Conservation (phyloP, 176 grass and related monocot species). For the Metroxylon sagu region DNA sequence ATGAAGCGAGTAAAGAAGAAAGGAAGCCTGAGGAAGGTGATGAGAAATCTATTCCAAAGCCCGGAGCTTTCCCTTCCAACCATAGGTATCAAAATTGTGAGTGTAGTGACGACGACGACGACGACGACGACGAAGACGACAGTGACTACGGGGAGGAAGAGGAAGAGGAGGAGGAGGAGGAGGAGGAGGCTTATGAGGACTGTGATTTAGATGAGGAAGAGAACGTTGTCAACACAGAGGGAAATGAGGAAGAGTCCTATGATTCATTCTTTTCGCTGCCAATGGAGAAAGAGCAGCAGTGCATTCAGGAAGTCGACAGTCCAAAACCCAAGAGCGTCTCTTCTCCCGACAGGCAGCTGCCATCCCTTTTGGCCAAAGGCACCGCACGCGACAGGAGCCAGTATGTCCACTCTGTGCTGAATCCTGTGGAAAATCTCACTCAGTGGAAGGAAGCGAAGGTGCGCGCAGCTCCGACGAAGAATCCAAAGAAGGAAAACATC, state of each 20-base stretch:
- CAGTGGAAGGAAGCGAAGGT: conserved; percentile 70
- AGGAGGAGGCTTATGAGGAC: conserved; percentile 45
- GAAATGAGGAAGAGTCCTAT: conserved; percentile 70
- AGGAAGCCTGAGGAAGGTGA: conserved; percentile 21
- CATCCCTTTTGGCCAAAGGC: conserved; percentile 19
- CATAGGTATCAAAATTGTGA: conserved; percentile 74
- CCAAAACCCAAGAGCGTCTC: conserved; percentile 8
- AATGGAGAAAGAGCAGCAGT: conserved; percentile 26
- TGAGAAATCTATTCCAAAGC: conserved; percentile 20
- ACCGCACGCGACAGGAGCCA: conserved; percentile 55
- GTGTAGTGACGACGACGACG: conserved; percentile 14
- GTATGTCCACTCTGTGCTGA: conserved; percentile 41
- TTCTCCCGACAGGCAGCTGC: conserved; percentile 18
- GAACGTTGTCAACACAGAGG: conserved; percentile 31
- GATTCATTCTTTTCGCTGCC: conserved; percentile 84
- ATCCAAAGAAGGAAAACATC: conserved; percentile 65
- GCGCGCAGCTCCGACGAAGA: conserved; percentile 13
- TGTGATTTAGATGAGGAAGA: conserved; percentile 38
- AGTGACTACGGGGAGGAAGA: conserved; percentile 1
- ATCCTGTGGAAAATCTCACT: conserved; percentile 64
- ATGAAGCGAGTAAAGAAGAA: conserved; percentile 14
- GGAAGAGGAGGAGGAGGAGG: conserved; percentile 18
- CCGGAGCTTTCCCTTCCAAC: conserved; percentile 56
- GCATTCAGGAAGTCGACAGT: conserved; percentile 22
- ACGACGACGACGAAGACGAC: conserved; percentile 36